phyloP scores from a whole-genome alignment of 164 flowering plant genomes.

The Buxus sempervirens region DNA sequence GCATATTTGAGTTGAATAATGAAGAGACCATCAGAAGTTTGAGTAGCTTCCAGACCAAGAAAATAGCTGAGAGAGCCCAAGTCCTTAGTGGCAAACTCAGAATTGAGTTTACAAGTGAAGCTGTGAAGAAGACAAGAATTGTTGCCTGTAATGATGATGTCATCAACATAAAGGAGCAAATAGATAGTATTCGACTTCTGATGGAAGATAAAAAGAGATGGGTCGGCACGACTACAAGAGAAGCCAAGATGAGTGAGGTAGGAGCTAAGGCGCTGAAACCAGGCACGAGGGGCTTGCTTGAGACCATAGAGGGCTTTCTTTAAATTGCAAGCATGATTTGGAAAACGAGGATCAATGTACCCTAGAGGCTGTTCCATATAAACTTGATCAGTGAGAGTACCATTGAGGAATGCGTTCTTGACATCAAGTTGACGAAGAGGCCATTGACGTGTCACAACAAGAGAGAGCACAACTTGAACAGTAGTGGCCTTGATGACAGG shows the following conservation, averaged over 20 bases:
- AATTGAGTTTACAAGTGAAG: background rate
- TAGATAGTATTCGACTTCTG: background rate
- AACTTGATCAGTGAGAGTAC: background rate
- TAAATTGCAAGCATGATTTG: conserved; percentile 3
- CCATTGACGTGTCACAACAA: background rate
- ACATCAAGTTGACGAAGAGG: conserved; percentile 8
- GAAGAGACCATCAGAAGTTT: background rate
- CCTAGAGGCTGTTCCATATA: conserved; percentile 10
- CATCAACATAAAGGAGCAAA: conserved; percentile 8
- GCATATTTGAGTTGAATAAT: background rate
- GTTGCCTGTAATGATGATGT: conserved; percentile 6
- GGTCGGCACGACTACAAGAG: background rate
- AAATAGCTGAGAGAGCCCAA: background rate
- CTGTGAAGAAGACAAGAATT: background rate
- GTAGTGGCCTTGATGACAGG: conserved; percentile 8
- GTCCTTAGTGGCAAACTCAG: conserved; percentile 5
- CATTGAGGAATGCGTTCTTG: conserved; percentile 9
- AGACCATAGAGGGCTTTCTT: conserved; percentile 2
- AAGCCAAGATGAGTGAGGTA: background rate
- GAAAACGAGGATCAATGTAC: conserved; percentile 1
- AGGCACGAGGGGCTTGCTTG: conserved; percentile 13
- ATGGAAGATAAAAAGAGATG: conserved; percentile 6
- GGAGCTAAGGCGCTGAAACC: background rate
- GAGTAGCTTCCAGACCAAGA: background rate
- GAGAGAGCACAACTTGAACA: background rate